Base-by-base conservation (phyloP, 257 asterid genomes). In the Nicotiana paniculata region DNA sequence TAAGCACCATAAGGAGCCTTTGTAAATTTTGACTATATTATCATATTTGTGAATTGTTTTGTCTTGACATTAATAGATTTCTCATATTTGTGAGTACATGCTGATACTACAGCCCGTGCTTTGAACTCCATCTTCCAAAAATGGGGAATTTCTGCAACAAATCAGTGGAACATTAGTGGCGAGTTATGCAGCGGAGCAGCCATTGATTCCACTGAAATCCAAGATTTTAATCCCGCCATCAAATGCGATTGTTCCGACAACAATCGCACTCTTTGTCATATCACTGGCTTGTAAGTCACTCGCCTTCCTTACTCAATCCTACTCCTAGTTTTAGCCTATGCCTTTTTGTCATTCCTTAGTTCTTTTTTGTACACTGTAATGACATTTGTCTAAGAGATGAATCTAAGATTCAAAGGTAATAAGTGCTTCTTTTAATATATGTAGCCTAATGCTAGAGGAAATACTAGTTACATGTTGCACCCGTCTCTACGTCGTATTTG, bases 161-260 rank as follows among this genome's bases (percentile, higher is more conserved):
- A 74, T 21, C 28, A 59, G 35, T 93, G 97, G 97, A 93, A 93
- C 83, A 89, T 83, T 0, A 90, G 90, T 66, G 97, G 97, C 11
- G 93, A 90, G 28, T 79, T 91, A 54, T 93, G 97, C 84, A 88
- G 86, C 33, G 97, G 97, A 26, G 33, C 81, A 10, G 97, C 97
- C 39, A 75, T 81, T 35, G 95, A 88, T 81, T 1, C 43, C 26
- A 79, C 90, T 5, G 2, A 15, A 4, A 24, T 86, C 24, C 4
- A 1, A 3, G 16, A 53, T 32, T 9, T 66, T 26, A 92, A 87
- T 48, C 95, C 93, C 4, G 96, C 90, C 9, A 88, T 93, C 86
- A 90, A 89, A 84, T 93, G 97, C 79, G 92, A 89, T 24, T 93
- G 97, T 90, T 77, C 90, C 62, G 86, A 82, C 88, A 84, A 85